Evolutionary conservation across 2,329 filamentous ascomycete species (phyloP), one percentile per base, ranked within the genome.

Genomic region (Curvularia verruculosa): DNA sequence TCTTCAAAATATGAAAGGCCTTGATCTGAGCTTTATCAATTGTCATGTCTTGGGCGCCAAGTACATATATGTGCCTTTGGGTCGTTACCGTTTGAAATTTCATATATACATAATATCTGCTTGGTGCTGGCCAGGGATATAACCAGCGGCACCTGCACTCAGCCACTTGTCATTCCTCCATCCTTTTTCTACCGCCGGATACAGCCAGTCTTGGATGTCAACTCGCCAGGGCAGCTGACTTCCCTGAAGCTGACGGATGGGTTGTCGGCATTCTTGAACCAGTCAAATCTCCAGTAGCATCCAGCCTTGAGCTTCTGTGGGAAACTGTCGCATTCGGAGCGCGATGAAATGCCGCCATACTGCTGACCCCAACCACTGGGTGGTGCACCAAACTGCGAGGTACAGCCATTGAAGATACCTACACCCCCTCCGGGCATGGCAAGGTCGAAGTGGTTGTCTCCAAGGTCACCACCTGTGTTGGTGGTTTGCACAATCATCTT

Each of bases 401-500:
- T 74, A 59, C 72, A 75, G 37, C 61, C 73, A 49, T 75, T 75
- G 65, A 66, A 76, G 19, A 72, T 37, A n/a, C 74, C 73, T 1
- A 76, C 72, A 39, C 73, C 74, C 19, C 73, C 73, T 12, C 74
- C 74, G 3, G 74, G 73, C 64, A 76, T 76, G n/a, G 74, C 73
- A 10, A 76, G 45, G 51, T 75, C 73, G 61, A 76, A 76, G 59
- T 75, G 72, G 59, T 75, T 75, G 21, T 70, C 48, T 18, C 72
- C 73, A 6, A 76, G 70, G 29, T 76, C 74, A 21, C 68, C 65
- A 10, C 71, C 86, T 1, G 86, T 89, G 75, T 88, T 88, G 47
- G 84, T 87, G 5, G 84, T 82, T 70, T 89, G 86, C 4, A 89
- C 84, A 51, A 88, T 76, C 82, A 88, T 84, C 61, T 81, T 82